Base-by-base conservation (phyloP, 2,329 filamentous ascomycete species). In the Fusarium solani-melongenae region DNA sequence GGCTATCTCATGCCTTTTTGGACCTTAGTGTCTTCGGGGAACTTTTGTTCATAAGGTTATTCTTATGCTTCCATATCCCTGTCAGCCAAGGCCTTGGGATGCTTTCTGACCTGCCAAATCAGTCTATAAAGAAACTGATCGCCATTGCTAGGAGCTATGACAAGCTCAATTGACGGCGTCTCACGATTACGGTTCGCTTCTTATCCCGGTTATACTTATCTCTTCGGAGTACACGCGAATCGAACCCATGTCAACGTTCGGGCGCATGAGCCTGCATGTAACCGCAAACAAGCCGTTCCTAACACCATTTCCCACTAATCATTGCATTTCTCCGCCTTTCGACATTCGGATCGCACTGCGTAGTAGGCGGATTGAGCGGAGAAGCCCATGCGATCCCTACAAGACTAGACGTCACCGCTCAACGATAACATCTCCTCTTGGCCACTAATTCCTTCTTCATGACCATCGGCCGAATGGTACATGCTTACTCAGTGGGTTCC, bases 41-140 rank as follows among this genome's bases (percentile, higher is more conserved):
- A 74, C 71, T 74, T 74, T 74, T 74, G 71, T 34, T 22, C 22
- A 69, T 74, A 74, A 73, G 71, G 64, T 74, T 73, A 73, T 73
- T 71, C 41, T 38, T 62, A 65, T 62, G 58, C 51, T 71, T 73
- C 9, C 41, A 38, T 15, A 74, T 58, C 71, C 71, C 38, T 74
- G 71, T 56, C 20, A 8, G 31, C 64, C 15, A 34, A 62, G 56
- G n/a, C 17, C 10, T 64, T 27, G 33, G 51, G 20, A n/a, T 20
- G 59, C 15, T 57, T 63, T 24, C 22, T 17, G 59, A 74, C 71
- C 71, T 74, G 69, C 71, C 71, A 55, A 20, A 44, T 74, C 39
- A 5, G 71, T 64, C 10, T n/a, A 55, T 7, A 5, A 15, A 44
- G n/a, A 12, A 27, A 39, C 22, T 33, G 58, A n/a, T 65, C 27